Base-by-base conservation (phyloP, 2,329 filamentous ascomycete species). In the Aspergillus felis region DNA sequence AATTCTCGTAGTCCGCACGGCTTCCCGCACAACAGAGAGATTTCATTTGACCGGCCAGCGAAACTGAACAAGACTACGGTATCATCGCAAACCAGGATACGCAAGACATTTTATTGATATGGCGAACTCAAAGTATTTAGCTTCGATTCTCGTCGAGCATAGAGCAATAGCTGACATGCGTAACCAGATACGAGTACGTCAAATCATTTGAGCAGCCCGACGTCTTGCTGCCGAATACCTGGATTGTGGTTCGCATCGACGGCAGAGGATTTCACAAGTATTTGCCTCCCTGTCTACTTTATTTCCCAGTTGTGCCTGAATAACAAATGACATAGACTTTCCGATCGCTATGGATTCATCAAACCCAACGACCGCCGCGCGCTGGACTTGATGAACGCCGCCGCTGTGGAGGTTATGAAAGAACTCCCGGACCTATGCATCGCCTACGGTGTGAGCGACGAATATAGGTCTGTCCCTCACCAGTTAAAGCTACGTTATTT, bases 181-280 rank as follows among this genome's bases (percentile, higher is more conserved):
- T 53, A 41, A 58, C 41, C 56, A 96, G 91, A 76, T 97, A 92
- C 72, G 92, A 96, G 78, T 99, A 99, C 75, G 93, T 97, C 62
- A 91, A 90, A 72, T 77, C 80, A 50, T 97, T 97, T 70, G 94
- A 99, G 81, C 89, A 89, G 69, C 79, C 87, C 6, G 92, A 97
- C 70, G 76, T 77, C 50, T 79, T 99, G 44, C 82, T 97, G 24
- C 91, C 88, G 54, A 96, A 95, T 71, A 97, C 93, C 27, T 99
- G 92, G 92, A 89, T 97, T 56, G 91, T 97, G 22, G 87, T 99
- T 56, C 87, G 94, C 59, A 87, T 99, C 68, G 94, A 99, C 76
- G 94, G 94, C 25, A 84, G 93, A 62, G 92, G 92, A 20, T 99
- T 99, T 76, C 94, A 92, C 68, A 97, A 96, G 91, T 95, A 75